Conservation (phyloP, 257 asterid species). For the Solanum pinnatisectum region DNA sequence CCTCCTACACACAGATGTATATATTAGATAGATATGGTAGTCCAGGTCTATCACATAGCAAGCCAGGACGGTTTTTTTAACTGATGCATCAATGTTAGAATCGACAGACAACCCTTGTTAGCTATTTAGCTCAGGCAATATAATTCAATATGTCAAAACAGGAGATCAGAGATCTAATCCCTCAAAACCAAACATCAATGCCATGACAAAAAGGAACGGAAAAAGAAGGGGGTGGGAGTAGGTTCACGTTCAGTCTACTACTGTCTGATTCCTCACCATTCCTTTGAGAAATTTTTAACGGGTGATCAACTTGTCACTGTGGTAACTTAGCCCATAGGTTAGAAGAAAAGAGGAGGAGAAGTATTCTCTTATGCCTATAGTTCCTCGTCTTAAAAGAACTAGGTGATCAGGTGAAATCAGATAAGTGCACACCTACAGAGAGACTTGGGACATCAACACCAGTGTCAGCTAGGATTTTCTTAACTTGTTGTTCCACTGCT, state of each 20-base stretch:
- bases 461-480: conserved; percentile 77
- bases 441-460: conserved; percentile 88
- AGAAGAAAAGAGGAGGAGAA: background rate
- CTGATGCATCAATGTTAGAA: background rate
- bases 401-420: background rate
- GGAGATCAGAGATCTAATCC: background rate
- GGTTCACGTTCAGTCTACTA: background rate
- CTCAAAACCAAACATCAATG: background rate
- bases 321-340: background rate
- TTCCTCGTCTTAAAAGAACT: background rate
- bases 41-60: background rate
- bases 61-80: background rate
- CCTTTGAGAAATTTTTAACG: background rate
- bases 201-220: background rate
- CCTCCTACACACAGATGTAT: background rate
- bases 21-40: background rate
- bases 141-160: background rate
- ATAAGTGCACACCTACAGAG: conserved; percentile 40
- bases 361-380: background rate
- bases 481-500: conserved; percentile 72
- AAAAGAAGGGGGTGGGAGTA: background rate
- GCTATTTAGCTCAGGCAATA: background rate
- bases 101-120: background rate
- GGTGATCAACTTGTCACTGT: background rate
- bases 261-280: background rate